Evolutionary conservation across 2,329 filamentous ascomycete species (phyloP), one percentile per base, ranked within the genome.

Genomic region (Coleophoma eucalyptorum): DNA sequence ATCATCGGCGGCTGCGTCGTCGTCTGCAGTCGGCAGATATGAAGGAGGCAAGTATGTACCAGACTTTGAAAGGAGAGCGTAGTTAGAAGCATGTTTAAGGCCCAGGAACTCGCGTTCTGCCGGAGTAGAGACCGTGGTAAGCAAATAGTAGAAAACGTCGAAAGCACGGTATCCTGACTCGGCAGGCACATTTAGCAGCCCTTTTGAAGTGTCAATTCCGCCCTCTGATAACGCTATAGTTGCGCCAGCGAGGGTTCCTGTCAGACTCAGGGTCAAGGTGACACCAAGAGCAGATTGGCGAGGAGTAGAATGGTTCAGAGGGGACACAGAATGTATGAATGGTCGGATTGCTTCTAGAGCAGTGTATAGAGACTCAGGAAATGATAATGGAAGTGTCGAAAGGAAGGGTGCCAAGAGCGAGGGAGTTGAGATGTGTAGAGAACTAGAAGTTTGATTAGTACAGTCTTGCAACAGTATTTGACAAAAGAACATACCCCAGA

Each of bases 121-220:
- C 4, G 87, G 84, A 1, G 90, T 94, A 0, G 94, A 96, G 1
- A 89, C 88, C n/a, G 89, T 91, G 0, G 92, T 95, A 40, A 97
- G 78, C 1, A 99, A 82, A 63, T 97, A 97, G 72, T 99, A 97
- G 66, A 99, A 97, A 46, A 96, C 94, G 65, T 99, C 93, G 61
- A 99, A 99, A 3, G 93, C 94, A 55, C 94, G 86, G 69, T 90
- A 90, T 12, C 94, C 94, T 6, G 83, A 65, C 64, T 96, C 84
- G 0, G 84, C 70, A 0, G 94, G 89, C 15, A 99, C 83, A 50
- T 88, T 84, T 15, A 97, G 75, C 11, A 99, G 76, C 40, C 93
- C 94, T 55, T 83, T 83, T 18, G 78, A 72, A 0, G 91, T 94
- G 65, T 99, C 89, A 53, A 99, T 88, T 16, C 94, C 94, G 3